Percentiles rank a stretch among this genome's conserved stretches.
These are phyloP conservation scores for Pleurotus giganteus DNA, from an alignment of 768 basidiomycete genomes.

Conservation along the genomic window DNA sequence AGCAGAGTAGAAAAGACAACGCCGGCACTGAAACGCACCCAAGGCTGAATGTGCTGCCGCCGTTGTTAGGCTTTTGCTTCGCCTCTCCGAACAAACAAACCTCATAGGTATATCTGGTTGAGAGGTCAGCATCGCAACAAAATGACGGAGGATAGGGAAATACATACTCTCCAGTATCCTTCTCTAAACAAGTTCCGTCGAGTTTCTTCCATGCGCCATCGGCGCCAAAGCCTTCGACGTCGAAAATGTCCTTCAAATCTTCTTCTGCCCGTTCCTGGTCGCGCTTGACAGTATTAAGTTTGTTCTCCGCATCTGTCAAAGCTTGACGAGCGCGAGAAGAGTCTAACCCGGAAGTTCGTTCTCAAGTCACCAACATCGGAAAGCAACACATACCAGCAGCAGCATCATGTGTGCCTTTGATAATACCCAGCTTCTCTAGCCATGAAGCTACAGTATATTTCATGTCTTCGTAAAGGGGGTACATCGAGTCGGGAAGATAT, in stretches of 20 bases:
- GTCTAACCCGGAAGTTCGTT: conserved; percentile 34
- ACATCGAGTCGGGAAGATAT: conserved; percentile 81
- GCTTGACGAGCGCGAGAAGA: conserved; percentile 62
- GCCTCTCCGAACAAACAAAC: conserved; percentile 89
- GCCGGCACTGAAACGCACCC: conserved; percentile 60
- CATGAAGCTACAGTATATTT: conserved; percentile 59
- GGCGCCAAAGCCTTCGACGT: conserved; percentile 62
- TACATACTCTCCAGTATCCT: conserved; percentile 87
- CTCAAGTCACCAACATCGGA: not conserved
- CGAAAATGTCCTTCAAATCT: conserved; percentile 66
- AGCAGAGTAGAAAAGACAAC: not conserved
- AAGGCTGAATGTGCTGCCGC: conserved; percentile 71
- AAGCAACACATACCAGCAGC: conserved; percentile 25
- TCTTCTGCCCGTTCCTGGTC: conserved; percentile 53
- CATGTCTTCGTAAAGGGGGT: conserved; percentile 71
- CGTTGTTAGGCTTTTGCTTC: conserved; percentile 83
- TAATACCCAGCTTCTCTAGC: conserved; percentile 64
- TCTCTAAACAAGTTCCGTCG: conserved; percentile 74
- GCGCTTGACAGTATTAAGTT: conserved; percentile 48
- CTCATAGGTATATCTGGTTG: conserved; percentile 84
- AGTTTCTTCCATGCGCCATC: conserved; percentile 97
- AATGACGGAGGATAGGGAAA: not conserved
- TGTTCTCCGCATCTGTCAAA: conserved; percentile 59
- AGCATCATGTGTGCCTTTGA: conserved; percentile 34
- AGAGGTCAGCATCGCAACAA: not conserved